Evolutionary conservation across 139 green algal species (phyloP).

Genomic region (Chlorella sp.): DNA sequence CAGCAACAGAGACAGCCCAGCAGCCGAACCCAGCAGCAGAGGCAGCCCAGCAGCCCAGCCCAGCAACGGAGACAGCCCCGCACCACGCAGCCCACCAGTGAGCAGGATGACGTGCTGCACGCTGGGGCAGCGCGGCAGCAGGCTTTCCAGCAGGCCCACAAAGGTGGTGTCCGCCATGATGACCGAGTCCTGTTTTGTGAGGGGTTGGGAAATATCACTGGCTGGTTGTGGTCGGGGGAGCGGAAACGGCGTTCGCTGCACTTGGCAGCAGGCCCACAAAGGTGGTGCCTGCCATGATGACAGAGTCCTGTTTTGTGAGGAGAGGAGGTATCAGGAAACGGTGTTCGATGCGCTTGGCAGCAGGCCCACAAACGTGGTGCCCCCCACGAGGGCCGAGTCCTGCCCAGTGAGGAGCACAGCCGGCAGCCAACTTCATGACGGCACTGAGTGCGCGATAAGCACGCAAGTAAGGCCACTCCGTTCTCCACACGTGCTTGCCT

Average conservation of each 20-base stretch:
- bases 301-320: not conserved
- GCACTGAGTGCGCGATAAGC: no score
- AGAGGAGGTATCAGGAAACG: not conserved
- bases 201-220: not conserved
- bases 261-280: not conserved
- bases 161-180: slow-evolving; percentile 67
- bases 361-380: not conserved
- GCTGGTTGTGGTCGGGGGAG: no score
- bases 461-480: no score
- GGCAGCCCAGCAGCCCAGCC: not conserved
- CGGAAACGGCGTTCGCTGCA: not conserved
- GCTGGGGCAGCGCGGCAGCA: slow-evolving; percentile 47
- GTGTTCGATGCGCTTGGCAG: no score
- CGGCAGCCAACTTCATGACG: no score
- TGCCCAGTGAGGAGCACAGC: no score
- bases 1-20: not conserved
- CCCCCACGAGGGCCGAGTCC: not conserved
- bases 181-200: slow-evolving; percentile 45
- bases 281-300: not conserved
- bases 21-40: not conserved
- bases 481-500: not conserved
- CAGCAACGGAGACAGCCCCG: no score
- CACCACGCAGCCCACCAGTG: slow-evolving; percentile 1
- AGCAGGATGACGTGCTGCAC: slow-evolving; percentile 61
- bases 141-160: slow-evolving; percentile 46